Evolutionary conservation across 129 eudicot genomes (phyloP), one percentile per base, ranked within the genome.

Genomic region (Gnaphalium uliginosum): DNA sequence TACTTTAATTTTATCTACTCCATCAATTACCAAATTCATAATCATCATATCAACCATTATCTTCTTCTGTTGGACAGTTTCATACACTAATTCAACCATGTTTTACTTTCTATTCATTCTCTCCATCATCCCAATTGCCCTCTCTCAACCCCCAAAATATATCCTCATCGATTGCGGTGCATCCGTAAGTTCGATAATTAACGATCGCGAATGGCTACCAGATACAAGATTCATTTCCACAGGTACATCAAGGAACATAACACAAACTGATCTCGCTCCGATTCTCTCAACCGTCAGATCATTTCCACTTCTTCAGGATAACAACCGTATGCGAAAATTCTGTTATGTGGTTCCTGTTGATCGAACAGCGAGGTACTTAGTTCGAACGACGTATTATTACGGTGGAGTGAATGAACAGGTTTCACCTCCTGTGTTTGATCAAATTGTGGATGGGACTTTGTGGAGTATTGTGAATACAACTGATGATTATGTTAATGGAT

Each of bases 401-500:
- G 99, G 99, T 1, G 93, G 94, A 61, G 80, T 91, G 5, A 89
- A 87, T 73, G 86, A 84, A 37, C 32, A 41, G 37, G 30, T 23
- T 54, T 67, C 63, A 9, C 97, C 97, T 0, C 99, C 99, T 0
- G 97, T 91, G 60, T 94, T 94, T 76, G 97, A 94, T 60, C 99
- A 90, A 39, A 89, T 94, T 6, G 93, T 94, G 1, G 96, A 94
- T 41, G 99, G 99, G 69, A 89, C 88, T 18, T 50, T 89, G 2
- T 91, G 99, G 99, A 71, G 96, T 23, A 67, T 83, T 70, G 99
- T 94, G 26, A 94, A 94, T 39, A 91, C 99, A 23, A 94, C 97
- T 0, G 92, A 83, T 7, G 96, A 91, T 87, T 91, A 91, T 75
- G 61, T 21, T 6, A 68, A 18, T 2, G 82, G 90, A 39, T 53